Evolutionary conservation across 164 flowering plant species (phyloP).

Genomic region (Vitis vinifera): DNA sequence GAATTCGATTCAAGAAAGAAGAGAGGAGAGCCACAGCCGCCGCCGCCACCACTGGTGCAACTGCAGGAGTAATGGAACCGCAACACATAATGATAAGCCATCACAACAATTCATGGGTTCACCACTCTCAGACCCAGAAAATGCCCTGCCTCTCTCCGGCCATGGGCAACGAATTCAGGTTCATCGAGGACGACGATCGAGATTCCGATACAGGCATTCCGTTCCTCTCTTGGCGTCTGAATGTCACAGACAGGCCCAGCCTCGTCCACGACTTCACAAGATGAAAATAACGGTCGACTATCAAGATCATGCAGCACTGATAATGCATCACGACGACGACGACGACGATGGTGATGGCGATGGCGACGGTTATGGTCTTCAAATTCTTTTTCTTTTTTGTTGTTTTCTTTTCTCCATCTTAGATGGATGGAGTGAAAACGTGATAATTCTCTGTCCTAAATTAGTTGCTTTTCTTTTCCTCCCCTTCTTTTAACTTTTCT

Average conservation of each 20-base stretch:
- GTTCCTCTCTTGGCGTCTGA: constrained; percentile 83
- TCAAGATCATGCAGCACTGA: constrained; percentile 4
- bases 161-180: constrained; percentile 48
- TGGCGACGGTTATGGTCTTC: constrained; percentile 9
- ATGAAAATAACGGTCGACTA: constrained; percentile 14
- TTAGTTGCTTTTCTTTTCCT: constrained; percentile 8
- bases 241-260: constrained; percentile 66
- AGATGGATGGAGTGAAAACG: constrained; percentile 26
- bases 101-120: constrained; percentile 37
- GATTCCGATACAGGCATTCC: constrained; percentile 38
- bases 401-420: constrained; percentile 10
- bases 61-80: constrained; percentile 19
- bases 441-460: constrained; percentile 31
- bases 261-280: constrained; percentile 73
- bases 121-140: constrained; percentile 34
- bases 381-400: constrained; percentile 16
- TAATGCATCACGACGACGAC: constrained; percentile 13
- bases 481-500: constrained; percentile 5
- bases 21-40: constrained; percentile 82
- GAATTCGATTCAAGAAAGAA: constrained; percentile 97
- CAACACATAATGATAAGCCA: constrained; percentile 27
- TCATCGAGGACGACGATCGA: constrained; percentile 45
- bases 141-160: constrained; percentile 36
- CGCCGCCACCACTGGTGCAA: constrained; percentile 14
- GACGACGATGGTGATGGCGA: constrained; percentile 18